phyloP scores from a whole-genome alignment of 331 rosid species.

The Acacia concinna region DNA sequence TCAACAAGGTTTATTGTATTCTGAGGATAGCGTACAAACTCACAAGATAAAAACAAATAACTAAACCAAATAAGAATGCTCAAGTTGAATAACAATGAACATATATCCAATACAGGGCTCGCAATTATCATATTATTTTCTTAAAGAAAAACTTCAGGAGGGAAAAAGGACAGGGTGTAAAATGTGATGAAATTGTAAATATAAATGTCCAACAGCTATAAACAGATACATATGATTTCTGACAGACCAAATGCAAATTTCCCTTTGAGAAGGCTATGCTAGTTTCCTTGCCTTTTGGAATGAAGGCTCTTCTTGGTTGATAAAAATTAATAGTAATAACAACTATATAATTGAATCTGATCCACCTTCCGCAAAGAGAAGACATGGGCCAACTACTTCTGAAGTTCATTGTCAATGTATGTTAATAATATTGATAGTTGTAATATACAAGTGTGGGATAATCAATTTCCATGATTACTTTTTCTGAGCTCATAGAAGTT shows the following conservation, averaged over 20 bases:
- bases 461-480: not conserved
- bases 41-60: not conserved
- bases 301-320: not conserved
- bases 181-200: not conserved
- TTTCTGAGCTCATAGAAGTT: not conserved
- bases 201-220: not conserved
- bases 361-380: not conserved
- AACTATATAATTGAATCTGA: not conserved
- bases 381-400: not conserved
- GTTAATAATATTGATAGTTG: not conserved
- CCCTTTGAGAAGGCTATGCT: not conserved
- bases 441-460: not conserved
- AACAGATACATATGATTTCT: not conserved
- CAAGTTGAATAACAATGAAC: not conserved
- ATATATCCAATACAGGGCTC: too few relatives aligned
- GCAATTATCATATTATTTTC: too few relatives aligned
- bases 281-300: not conserved
- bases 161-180: too few relatives aligned
- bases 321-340: not conserved
- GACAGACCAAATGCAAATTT: not conserved
- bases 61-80: not conserved
- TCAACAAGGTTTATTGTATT: not conserved
- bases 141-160: too few relatives aligned
- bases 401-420: not conserved
- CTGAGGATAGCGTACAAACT: not conserved